phyloP scores from a whole-genome alignment of 371 early-diverging fungal species.

The Apophysomyces sp. region DNA sequence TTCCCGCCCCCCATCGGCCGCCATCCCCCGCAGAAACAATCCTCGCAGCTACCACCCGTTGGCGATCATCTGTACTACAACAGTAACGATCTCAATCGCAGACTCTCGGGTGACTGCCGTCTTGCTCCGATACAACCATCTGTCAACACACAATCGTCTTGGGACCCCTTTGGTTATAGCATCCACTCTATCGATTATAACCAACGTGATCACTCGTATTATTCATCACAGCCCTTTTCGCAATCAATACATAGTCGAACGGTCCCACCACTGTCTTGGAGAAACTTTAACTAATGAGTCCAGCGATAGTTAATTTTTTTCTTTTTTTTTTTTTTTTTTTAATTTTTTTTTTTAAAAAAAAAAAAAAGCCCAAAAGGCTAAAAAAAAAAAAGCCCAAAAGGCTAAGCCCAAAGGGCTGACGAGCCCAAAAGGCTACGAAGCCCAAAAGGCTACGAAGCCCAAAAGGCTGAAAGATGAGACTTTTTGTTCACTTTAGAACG shows the following conservation, averaged over 20 bases:
- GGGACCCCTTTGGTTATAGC: not conserved
- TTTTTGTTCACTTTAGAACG: no score
- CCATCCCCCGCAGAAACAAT: not conserved
- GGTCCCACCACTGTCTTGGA: not conserved
- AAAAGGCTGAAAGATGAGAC: no score
- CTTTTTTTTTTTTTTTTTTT: not conserved
- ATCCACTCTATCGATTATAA: not conserved
- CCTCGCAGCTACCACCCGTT: not conserved
- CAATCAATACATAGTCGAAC: not conserved
- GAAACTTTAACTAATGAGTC: not conserved
- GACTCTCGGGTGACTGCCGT: not conserved
- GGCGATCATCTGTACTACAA: not conserved
- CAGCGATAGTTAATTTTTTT: no score
- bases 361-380: conserved; percentile 3
- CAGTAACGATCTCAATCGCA: not conserved
- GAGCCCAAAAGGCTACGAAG: no score
- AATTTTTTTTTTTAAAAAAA: not conserved
- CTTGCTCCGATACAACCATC: not conserved
- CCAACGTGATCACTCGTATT: not conserved
- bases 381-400: no score
- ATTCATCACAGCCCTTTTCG: not conserved
- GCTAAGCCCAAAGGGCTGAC: no score
- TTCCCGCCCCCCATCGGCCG: conserved; percentile 5
- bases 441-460: no score
- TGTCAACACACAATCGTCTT: not conserved